Evolutionary conservation across 2,329 filamentous ascomycete species (phyloP).

Genomic region (Xylaria sp.): DNA sequence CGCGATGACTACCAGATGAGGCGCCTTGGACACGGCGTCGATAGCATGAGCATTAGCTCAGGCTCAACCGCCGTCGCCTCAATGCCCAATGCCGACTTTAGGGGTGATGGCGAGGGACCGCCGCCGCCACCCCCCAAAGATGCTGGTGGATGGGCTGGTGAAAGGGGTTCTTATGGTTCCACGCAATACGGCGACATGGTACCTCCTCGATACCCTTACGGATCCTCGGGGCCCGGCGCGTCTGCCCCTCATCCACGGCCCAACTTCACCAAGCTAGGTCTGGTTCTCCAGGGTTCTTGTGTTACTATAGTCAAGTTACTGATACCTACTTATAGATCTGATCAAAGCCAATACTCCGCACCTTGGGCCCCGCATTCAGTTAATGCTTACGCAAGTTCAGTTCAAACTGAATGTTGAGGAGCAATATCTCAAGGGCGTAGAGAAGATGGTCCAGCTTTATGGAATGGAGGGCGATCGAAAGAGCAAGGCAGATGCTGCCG

Average conservation of each 20-base stretch:
- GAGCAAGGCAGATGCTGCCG: slow-evolving; percentile 92
- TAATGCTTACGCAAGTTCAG: slow-evolving; percentile 98
- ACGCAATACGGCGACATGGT: slow-evolving; percentile 73
- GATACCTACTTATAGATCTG: slow-evolving; percentile 70
- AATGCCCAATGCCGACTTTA: slow-evolving; percentile 57
- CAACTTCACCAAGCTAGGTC: slow-evolving; percentile 97
- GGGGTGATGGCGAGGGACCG: slow-evolving; percentile 62
- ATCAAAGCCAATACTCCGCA: slow-evolving; percentile 99
- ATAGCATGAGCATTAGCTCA: slow-evolving; percentile 72
- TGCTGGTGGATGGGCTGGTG: slow-evolving; percentile 54
- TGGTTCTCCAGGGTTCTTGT: slow-evolving; percentile 44
- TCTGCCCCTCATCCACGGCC: slow-evolving; percentile 78
- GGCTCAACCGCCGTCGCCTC: slow-evolving; percentile 53
- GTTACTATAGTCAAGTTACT: slow-evolving; percentile 2
- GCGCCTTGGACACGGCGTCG: slow-evolving; percentile 71
- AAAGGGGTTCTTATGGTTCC: slow-evolving; percentile 73
- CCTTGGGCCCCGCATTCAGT: slow-evolving; percentile 95
- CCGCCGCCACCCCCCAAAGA: slow-evolving; percentile 82
- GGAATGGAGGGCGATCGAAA: slow-evolving; percentile 97
- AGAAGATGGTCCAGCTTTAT: slow-evolving; percentile 99
- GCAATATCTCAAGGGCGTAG: slow-evolving; percentile 97
- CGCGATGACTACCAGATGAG: slow-evolving; percentile 52
- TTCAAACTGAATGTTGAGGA: slow-evolving; percentile 99
- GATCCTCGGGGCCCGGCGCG: slow-evolving; percentile 75
- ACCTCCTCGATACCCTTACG: slow-evolving; percentile 83